Evolutionary conservation across 306 rosid genomes (phyloP), one percentile per base, ranked within the genome.

Genomic region (Fagus crenata): DNA sequence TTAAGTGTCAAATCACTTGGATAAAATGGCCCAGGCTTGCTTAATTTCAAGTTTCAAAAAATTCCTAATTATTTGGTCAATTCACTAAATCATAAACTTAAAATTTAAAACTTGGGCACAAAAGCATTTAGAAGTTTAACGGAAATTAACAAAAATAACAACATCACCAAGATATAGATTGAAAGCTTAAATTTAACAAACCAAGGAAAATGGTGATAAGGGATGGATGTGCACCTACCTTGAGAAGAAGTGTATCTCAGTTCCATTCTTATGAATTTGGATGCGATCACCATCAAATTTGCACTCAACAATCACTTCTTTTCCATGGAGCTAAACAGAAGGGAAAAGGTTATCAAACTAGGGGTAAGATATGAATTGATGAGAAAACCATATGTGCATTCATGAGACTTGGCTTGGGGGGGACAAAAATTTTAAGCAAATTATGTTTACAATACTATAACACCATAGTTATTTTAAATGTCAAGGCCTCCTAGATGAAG

Each of bases 251-350:
- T 90, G 91, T 84, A 92, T 79, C 77, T 92, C 92, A 4, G 84
- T 82, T 88, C 93, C 93, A 76, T 90, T 94, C 87, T 94, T 94
- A 85, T 94, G 97, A 84, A 94, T 89, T 87, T 94, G 98, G 78
- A 92, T 92, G 55, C 98, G 98, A 71, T 94, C 98, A 12, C 98
- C 98, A 71, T 94, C 98, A 71, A 94, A 90, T 82, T 94, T 94
- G 91, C 98, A 89, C 81, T 94, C 98, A 5, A 84, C 91, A 70
- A 94, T 85, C 77, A 92, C 92, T 88, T 92, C 93, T 87, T 92
- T 94, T 73, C 98, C 97, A 76, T 89, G 96, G 86, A 92, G 92
- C 98, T 94, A 84, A 78, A 78, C 49, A 72, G 28, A 78, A 14
- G 63, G 36, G 76, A 82, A 81, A 71, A 73, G 7, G 42, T 18